Percentiles rank a stretch among this genome's conserved stretches.
Conservation (phyloP, 164 flowering plant species). For the Chimonanthus praecox region DNA sequence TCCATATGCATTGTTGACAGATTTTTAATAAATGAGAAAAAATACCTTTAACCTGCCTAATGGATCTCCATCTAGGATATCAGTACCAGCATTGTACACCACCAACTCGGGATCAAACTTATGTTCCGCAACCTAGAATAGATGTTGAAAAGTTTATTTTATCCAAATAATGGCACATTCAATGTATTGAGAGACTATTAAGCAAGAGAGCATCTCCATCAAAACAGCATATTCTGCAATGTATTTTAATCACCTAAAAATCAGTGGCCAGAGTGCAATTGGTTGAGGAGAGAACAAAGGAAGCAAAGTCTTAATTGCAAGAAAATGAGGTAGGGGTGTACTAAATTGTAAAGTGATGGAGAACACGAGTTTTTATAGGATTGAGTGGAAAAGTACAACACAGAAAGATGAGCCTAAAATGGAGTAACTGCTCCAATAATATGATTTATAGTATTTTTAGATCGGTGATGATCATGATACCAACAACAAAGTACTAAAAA, state of each 20-base stretch:
- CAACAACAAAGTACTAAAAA: no score
- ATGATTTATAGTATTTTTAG: no score
- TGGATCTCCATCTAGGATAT: conserved; percentile 90
- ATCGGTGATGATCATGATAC: no score
- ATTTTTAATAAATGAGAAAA: background rate
- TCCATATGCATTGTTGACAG: background rate
- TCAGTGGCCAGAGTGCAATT: background rate
- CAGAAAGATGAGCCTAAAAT: no score
- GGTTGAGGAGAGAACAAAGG: background rate
- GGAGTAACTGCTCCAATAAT: no score
- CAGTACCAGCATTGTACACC: conserved; percentile 93
- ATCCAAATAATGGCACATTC: background rate
- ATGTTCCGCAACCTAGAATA: conserved; percentile 50
- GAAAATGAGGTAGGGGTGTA: background rate
- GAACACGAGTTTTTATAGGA: no score
- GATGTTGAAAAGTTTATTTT: background rate
- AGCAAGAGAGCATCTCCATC: background rate
- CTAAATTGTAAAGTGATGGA: no score
- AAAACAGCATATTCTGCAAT: background rate
- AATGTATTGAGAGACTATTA: background rate
- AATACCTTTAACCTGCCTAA: conserved; percentile 79
- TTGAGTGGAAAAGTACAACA: no score
- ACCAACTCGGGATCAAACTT: conserved; percentile 73
- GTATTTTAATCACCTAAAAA: background rate
- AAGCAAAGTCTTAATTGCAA: background rate